Evolutionary conservation across 1,284 basidiomycete genomes (phyloP).

Genomic region (Amylostereum areolatum): DNA sequence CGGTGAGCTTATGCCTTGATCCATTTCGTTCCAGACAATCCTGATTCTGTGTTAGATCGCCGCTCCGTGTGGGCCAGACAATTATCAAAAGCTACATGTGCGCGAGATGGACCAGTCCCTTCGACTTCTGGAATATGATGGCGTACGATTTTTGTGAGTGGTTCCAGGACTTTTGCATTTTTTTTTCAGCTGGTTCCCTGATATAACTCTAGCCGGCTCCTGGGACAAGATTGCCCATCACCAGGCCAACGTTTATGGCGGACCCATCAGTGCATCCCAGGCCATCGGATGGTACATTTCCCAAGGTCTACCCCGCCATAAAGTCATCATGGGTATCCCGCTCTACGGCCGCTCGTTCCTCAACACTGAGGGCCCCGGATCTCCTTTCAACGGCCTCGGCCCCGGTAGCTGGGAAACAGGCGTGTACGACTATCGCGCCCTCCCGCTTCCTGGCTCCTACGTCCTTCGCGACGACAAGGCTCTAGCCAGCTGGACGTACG

Average conservation of each 20-base stretch:
- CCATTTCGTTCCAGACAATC: background rate
- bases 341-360: conserved; percentile 90
- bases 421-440: conserved; percentile 75
- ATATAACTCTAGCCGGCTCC: conserved; percentile 58
- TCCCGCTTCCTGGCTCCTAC: conserved; percentile 67
- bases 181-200: background rate
- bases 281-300: conserved; percentile 72
- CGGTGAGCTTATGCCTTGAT: conserved; percentile 40
- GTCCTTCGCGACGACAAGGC: conserved; percentile 51
- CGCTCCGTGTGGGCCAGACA: conserved; percentile 86
- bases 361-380: conserved; percentile 78
- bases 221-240: conserved; percentile 80
- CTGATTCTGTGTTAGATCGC: conserved; percentile 56
- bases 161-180: too few relatives aligned
- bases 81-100: conserved; percentile 76
- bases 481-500: conserved; percentile 71
- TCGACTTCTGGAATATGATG: conserved; percentile 99
- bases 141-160: conserved; percentile 74
- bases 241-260: conserved; percentile 82
- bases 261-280: conserved; percentile 56
- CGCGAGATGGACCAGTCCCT: conserved; percentile 83
- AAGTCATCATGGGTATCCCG: conserved; percentile 87
- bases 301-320: conserved; percentile 70
- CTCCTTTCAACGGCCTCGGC: conserved; percentile 73
- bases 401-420: conserved; percentile 73